These are phyloP conservation scores for Exsudoporus frostii DNA, from an alignment of 768 basidiomycete species.

Conservation along the genomic window DNA sequence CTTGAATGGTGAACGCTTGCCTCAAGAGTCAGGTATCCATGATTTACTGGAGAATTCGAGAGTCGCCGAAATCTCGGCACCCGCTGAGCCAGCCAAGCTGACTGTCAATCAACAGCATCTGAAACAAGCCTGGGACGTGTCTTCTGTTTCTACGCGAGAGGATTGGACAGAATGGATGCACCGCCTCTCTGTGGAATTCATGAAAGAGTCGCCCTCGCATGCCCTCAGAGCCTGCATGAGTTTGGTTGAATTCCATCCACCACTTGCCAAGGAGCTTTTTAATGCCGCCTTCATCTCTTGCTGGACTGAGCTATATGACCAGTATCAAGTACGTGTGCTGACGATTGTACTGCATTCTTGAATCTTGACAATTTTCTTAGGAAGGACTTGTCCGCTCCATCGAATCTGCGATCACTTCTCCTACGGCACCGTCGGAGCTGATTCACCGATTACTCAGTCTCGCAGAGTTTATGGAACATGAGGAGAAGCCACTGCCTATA, in stretches of 20 bases:
- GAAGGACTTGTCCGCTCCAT: constrained; percentile 93
- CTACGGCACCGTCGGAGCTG: constrained; percentile 77
- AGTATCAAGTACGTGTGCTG: constrained; percentile 72
- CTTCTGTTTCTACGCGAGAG: constrained; percentile 67
- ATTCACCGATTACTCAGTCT: constrained; percentile 89
- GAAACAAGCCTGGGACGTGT: constrained; percentile 94
- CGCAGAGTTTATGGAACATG: constrained; percentile 99
- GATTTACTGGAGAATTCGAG: constrained; percentile 68
- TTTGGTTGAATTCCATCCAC: constrained; percentile 86
- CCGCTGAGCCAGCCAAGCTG: constrained; percentile 84
- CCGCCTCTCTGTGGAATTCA: constrained; percentile 87
- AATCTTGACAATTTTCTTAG: constrained; percentile 39
- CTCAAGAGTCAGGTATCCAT: constrained; percentile 74
- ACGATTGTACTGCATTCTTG: not conserved
- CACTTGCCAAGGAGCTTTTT: constrained; percentile 91
- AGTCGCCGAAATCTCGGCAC: constrained; percentile 71
- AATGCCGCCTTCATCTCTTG: constrained; percentile 98
- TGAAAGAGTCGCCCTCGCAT: constrained; percentile 97
- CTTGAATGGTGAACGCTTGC: constrained; percentile 86
- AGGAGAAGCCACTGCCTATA: constrained; percentile 92
- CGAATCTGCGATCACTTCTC: constrained; percentile 77
- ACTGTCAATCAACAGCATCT: constrained; percentile 96
- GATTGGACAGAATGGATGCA: constrained; percentile 98
- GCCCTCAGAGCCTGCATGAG: constrained; percentile 97
- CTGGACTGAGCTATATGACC: constrained; percentile 93